Percentiles rank a stretch among this genome's conserved stretches.
Conservation (phyloP, 2,329 filamentous ascomycete genomes). For the Paecilomyces dactylethromorphus region DNA sequence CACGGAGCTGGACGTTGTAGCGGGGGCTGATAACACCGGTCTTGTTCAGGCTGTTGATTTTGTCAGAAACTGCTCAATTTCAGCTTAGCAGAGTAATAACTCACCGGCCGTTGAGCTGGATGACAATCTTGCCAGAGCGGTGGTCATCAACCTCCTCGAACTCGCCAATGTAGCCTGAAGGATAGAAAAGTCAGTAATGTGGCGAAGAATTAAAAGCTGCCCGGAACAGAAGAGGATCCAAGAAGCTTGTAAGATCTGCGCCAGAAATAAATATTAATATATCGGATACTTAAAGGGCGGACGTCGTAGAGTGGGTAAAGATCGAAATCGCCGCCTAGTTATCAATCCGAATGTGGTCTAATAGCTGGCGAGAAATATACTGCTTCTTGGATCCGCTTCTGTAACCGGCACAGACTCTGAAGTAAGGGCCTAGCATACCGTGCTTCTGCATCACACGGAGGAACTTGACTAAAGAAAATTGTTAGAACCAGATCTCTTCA, state of each 20-base stretch:
- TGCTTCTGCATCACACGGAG: slow-evolving; percentile 98
- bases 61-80: slow-evolving; percentile 10
- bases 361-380: slow-evolving; percentile 2
- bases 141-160: slow-evolving; percentile 99
- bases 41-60: slow-evolving; percentile 69
- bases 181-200: slow-evolving; percentile 59
- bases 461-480: slow-evolving; percentile 65
- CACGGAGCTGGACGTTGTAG: slow-evolving; percentile 97
- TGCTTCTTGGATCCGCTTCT: slow-evolving; percentile 2
- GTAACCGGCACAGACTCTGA: background rate
- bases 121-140: slow-evolving; percentile 99
- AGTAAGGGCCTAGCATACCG: slow-evolving; percentile 60
- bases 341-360: slow-evolving; percentile 77
- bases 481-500: background rate
- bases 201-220: slow-evolving; percentile 89
- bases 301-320: slow-evolving; percentile 63
- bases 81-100: slow-evolving; percentile 4
- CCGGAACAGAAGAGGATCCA: slow-evolving; percentile 61
- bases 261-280: slow-evolving; percentile 62
- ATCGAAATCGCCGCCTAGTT: slow-evolving; percentile 97
- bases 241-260: slow-evolving; percentile 97
- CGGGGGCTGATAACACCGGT: slow-evolving; percentile 98
- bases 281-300: slow-evolving; percentile 99
- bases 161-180: slow-evolving; percentile 91
- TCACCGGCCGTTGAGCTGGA: slow-evolving; percentile 93